Conservation (phyloP, 1,284 basidiomycete genomes). For the Ceratobasidium sp. region DNA sequence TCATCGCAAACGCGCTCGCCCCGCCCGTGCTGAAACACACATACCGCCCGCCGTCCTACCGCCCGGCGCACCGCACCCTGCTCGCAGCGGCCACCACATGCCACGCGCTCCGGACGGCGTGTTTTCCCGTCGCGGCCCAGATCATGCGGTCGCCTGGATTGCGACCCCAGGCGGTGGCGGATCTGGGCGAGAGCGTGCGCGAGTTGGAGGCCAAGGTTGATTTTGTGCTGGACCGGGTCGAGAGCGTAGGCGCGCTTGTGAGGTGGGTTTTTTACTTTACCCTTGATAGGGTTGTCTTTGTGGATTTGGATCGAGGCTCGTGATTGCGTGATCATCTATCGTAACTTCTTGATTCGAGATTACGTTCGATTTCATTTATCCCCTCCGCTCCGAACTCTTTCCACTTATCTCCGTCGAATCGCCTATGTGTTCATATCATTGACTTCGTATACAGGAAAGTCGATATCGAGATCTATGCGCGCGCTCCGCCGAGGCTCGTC, state of each 20-base stretch:
- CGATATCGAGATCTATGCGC: conserved; percentile 35
- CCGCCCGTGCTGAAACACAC: conserved; percentile 33
- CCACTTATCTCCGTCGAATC: conserved; percentile 11
- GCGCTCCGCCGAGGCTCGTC: background rate
- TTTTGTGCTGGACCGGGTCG: background rate
- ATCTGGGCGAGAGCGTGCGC: conserved; percentile 33
- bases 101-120: conserved; percentile 5
- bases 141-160: conserved; percentile 23
- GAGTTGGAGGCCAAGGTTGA: conserved; percentile 31
- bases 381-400: background rate
- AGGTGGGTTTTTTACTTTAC: background rate
- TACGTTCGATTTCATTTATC: too few relatives aligned
- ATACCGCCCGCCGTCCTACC: conserved; percentile 25
- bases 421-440: too few relatives aligned
- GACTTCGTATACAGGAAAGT: too few relatives aligned
- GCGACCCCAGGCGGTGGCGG: background rate
- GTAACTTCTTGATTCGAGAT: background rate
- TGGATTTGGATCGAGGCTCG: background rate
- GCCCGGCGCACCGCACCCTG: conserved; percentile 4
- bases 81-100: conserved; percentile 17
- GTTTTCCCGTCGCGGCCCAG: conserved; percentile 20
- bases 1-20: conserved; percentile 19
- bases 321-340: background rate
- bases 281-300: background rate
- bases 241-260: background rate